phyloP scores from a whole-genome alignment of 1,139 yeast species.

The Saccharomycopsis hybrid region DNA sequence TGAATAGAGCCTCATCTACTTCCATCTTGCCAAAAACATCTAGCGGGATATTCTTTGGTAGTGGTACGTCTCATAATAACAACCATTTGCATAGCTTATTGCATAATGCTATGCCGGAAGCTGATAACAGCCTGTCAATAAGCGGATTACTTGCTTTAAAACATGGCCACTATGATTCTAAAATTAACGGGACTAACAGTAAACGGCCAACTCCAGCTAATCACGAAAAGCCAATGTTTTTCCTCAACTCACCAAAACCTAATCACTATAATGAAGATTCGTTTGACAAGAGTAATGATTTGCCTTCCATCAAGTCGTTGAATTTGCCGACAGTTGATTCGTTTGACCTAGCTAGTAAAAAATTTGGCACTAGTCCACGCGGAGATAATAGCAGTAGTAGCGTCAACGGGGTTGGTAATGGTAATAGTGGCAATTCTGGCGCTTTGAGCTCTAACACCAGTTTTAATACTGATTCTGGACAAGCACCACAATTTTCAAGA shows the following conservation, averaged over 20 bases:
- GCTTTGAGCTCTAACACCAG: too few species aligned
- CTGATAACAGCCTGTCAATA: slow-evolving; percentile 10
- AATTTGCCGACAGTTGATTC: slow-evolving; percentile 16
- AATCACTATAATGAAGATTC: background rate
- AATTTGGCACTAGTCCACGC: too few species aligned
- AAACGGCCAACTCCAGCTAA: background rate
- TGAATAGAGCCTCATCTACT: background rate
- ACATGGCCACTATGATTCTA: slow-evolving; percentile 15
- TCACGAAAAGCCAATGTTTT: slow-evolving; percentile 9
- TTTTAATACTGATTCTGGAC: background rate
- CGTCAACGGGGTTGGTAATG: background rate
- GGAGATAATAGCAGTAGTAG: too few species aligned
- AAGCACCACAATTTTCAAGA: background rate
- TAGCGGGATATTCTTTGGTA: slow-evolving; percentile 21
- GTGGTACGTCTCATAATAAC: slow-evolving; percentile 2
- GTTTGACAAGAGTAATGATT: background rate
- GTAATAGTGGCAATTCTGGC: background rate
- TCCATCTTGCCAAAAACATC: slow-evolving; percentile 14
- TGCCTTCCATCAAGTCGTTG: slow-evolving; percentile 15
- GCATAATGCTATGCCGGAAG: background rate
- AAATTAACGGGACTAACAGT: background rate
- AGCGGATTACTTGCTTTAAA: slow-evolving; percentile 19
- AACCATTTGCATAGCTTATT: background rate
- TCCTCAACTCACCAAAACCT: slow-evolving; percentile 9
- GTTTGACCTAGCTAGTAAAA: background rate